These are phyloP conservation scores for Helianthus annuus DNA, from an alignment of 129 eudicot species.

Conservation along the genomic window DNA sequence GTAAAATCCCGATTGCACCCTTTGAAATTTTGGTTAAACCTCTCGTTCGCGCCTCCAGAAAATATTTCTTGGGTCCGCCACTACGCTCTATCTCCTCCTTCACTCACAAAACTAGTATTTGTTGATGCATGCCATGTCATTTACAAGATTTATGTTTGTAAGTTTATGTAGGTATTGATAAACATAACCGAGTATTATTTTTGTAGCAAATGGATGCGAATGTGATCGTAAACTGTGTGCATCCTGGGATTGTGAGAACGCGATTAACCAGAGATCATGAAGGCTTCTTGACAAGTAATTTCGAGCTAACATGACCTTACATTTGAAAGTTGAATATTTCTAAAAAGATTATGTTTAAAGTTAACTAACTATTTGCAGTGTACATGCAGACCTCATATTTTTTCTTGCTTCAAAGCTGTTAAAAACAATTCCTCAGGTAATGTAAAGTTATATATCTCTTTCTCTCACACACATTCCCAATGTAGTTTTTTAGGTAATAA, in stretches of 20 bases:
- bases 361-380: neutral
- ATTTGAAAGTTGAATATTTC: neutral
- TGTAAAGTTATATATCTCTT: neutral
- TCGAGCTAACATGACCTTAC: neutral
- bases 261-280: slow-evolving; percentile 32
- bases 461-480: neutral
- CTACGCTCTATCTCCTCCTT: too few species aligned
- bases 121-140: neutral
- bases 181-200: neutral
- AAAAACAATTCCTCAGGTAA: slow-evolving; percentile 95
- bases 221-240: slow-evolving; percentile 37
- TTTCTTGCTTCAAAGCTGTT: slow-evolving; percentile 73
- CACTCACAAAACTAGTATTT: too few species aligned
- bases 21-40: too few species aligned
- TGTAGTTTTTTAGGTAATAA: neutral
- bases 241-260: slow-evolving; percentile 42
- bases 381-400: slow-evolving; percentile 80
- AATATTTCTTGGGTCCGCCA: too few species aligned
- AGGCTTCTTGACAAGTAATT: slow-evolving; percentile 41
- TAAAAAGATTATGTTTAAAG: neutral
- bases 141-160: neutral
- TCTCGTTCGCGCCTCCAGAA: too few species aligned
- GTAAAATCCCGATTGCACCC: too few species aligned
- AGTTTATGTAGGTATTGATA: neutral
- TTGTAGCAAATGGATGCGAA: slow-evolving; percentile 34